Evolutionary conservation across 2,329 filamentous ascomycete species (phyloP).

Genomic region (Talaromyces marneffei): DNA sequence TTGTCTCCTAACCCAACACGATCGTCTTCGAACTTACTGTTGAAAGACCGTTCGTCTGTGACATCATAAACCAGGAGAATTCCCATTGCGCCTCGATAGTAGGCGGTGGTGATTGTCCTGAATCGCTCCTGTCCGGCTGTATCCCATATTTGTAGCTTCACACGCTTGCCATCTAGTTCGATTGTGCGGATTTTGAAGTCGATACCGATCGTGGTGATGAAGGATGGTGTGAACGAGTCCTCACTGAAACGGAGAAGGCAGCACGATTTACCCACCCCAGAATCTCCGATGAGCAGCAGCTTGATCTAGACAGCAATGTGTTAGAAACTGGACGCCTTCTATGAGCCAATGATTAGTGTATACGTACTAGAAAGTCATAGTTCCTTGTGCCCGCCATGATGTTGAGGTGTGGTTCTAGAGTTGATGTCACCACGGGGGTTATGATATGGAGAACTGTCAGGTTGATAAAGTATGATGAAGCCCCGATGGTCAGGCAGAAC

Average conservation of each 20-base stretch:
- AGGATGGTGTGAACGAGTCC: slow-evolving; percentile 94
- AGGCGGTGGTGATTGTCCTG: slow-evolving; percentile 96
- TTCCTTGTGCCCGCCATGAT: slow-evolving; percentile 94
- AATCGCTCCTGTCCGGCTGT: slow-evolving; percentile 97
- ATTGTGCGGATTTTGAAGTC: slow-evolving; percentile 99
- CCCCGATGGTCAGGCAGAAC: neutral
- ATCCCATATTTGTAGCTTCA: slow-evolving; percentile 99
- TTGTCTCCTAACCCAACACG: neutral
- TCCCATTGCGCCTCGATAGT: slow-evolving; percentile 97
- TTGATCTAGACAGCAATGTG: slow-evolving; percentile 64
- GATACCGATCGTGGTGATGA: slow-evolving; percentile 98
- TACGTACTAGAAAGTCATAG: slow-evolving; percentile 93
- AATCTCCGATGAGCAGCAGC: slow-evolving; percentile 92
- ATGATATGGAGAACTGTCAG: neutral
- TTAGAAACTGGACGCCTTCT: neutral
- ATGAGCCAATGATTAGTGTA: neutral
- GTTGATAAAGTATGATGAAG: neutral
- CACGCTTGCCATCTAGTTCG: slow-evolving; percentile 95
- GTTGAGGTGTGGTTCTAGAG: slow-evolving; percentile 8
- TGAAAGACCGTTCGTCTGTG: slow-evolving; percentile 91
- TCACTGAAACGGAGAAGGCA: slow-evolving; percentile 94
- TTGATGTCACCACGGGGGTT: slow-evolving; percentile 9
- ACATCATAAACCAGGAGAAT: slow-evolving; percentile 98
- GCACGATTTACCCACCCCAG: slow-evolving; percentile 94
- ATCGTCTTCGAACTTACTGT: slow-evolving; percentile 59